These are phyloP conservation scores for Castanea sativa DNA, from an alignment of 306 rosid genomes.

Conservation along the genomic window DNA sequence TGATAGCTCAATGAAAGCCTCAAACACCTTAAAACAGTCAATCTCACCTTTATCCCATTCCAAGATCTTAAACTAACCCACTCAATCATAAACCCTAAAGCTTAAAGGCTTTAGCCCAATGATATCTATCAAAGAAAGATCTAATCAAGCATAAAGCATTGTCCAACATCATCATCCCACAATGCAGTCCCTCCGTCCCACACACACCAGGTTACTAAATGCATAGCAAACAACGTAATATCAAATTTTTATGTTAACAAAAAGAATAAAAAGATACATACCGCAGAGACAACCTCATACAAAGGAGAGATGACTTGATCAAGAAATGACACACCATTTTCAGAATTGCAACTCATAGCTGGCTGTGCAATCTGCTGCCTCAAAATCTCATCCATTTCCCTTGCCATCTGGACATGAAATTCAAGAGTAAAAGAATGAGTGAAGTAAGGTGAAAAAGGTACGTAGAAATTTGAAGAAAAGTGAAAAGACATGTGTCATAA, in stretches of 20 bases:
- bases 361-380: conserved; percentile 72
- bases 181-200: too few species aligned
- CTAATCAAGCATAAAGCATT: too few species aligned
- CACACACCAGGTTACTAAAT: too few species aligned
- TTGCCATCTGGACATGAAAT: conserved; percentile 66
- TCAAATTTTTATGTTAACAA: neutral
- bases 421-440: neutral
- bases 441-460: neutral
- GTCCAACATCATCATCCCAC: too few species aligned
- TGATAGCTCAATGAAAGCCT: neutral
- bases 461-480: neutral
- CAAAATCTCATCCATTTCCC: conserved; percentile 88
- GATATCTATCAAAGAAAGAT: too few species aligned
- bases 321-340: conserved; percentile 73
- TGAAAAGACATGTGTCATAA: neutral
- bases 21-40: neutral
- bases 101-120: neutral
- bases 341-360: conserved; percentile 76
- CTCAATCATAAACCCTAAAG: neutral
- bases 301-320: conserved; percentile 76
- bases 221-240: too few species aligned
- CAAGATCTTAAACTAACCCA: neutral
- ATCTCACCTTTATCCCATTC: neutral
- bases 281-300: conserved; percentile 74
- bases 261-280: conserved; percentile 37